A percentile compares a stretch with the other conserved stretches of the same genome.
Conservation (phyloP, 1,139 yeast genomes). For the Yamadazyma siamensis region DNA sequence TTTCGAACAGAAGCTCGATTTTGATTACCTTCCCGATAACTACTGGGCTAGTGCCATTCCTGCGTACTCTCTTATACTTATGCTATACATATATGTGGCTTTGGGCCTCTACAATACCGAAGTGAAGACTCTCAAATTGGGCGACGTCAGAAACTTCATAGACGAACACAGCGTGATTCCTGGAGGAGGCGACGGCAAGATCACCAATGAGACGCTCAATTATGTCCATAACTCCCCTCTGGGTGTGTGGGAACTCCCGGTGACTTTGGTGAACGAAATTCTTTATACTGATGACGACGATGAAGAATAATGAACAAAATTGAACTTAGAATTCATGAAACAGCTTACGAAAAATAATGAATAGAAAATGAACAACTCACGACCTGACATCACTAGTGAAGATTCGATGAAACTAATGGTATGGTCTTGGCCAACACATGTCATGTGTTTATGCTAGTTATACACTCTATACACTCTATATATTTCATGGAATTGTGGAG, state of each 20-base stretch:
- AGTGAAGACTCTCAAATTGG: conserved; percentile 56
- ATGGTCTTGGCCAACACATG: too few relatives aligned
- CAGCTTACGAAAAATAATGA: neutral
- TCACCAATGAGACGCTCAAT: conserved; percentile 20
- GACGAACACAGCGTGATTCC: conserved; percentile 65
- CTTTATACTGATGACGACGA: conserved; percentile 29
- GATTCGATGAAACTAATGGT: too few relatives aligned
- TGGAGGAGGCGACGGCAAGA: conserved; percentile 9
- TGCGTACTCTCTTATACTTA: conserved; percentile 59
- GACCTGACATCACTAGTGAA: neutral
- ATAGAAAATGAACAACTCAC: neutral
- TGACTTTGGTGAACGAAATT: conserved; percentile 66
- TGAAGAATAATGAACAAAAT: too few relatives aligned
- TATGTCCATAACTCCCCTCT: conserved; percentile 58
- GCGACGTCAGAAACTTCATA: conserved; percentile 59
- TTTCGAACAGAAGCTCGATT: conserved; percentile 47
- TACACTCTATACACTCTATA: neutral
- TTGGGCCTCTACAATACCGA: conserved; percentile 73
- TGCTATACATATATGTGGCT: conserved; percentile 71
- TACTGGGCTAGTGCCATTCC: conserved; percentile 89
- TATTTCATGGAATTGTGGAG: too few relatives aligned
- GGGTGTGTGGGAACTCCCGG: conserved; percentile 83
- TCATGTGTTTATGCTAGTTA: too few relatives aligned
- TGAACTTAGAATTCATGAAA: conserved; percentile 2
- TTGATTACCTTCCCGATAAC: conserved; percentile 76